Percentiles rank a stretch among this genome's conserved stretches.
Conservation (phyloP, 495 filamentous ascomycete genomes). For the Penicillium canariense region DNA sequence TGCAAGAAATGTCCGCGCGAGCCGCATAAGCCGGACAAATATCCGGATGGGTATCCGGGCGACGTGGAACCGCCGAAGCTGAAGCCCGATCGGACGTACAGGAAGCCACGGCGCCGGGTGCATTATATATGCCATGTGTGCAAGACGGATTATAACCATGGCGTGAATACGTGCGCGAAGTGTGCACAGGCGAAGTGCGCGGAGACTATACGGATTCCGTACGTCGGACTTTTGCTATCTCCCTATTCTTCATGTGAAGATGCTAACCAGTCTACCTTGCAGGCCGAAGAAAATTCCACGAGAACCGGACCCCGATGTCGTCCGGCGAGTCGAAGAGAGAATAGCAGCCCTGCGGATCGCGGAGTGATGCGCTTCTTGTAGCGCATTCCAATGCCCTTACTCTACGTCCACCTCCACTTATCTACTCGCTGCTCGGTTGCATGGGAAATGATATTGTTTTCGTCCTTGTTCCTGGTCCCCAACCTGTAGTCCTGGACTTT, state of each 20-base stretch:
- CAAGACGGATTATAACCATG: constrained; percentile 50
- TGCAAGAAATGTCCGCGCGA: constrained; percentile 81
- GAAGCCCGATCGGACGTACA: constrained; percentile 39
- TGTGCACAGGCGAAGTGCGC: constrained; percentile 58
- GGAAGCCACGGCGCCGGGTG: constrained; percentile 44
- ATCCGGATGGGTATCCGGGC: constrained; percentile 74
- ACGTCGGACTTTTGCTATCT: constrained; percentile 22
- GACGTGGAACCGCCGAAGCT: constrained; percentile 50
- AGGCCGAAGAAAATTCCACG: constrained; percentile 58
- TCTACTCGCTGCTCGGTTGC: background rate
- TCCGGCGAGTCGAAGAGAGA: constrained; percentile 58
- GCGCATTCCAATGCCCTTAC: background rate
- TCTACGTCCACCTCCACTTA: background rate
- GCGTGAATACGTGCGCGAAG: constrained; percentile 50
- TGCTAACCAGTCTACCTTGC: constrained; percentile 43
- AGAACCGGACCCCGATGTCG: constrained; percentile 62
- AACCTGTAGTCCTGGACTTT: background rate
- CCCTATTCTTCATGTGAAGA: background rate
- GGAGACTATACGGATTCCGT: constrained; percentile 51
- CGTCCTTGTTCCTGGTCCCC: background rate
- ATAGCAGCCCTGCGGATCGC: constrained; percentile 37
- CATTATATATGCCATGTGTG: constrained; percentile 67
- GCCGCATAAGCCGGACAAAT: constrained; percentile 70
- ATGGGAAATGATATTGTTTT: background rate
- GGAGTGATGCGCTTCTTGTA: background rate